Evolutionary conservation across 2,329 filamentous ascomycete species (phyloP), one percentile per base, ranked within the genome.

Genomic region (Anisogramma anomala): DNA sequence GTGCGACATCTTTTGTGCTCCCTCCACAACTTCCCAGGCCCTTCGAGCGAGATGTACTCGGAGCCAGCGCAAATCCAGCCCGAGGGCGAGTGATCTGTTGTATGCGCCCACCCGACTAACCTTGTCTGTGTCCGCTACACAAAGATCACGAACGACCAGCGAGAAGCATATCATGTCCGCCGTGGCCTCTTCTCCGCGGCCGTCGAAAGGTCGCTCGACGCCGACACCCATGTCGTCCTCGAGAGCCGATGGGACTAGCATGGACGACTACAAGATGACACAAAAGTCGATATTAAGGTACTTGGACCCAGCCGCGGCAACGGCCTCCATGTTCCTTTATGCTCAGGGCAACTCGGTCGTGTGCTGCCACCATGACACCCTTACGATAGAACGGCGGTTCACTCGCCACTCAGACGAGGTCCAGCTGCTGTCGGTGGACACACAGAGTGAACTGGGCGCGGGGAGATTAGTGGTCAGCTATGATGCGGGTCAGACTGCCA

Each of bases 401-500:
- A 78, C 83, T 20, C 74, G 79, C 45, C 91, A 98, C 59, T 73
- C 76, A 25, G 84, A 94, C 48, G 81, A 93, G 50, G 79, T 98
- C 22, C 72, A 81, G 41, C 72, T 94, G 54, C 77, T 98, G 41
- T 80, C 82, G 1, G 87, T 93, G 39, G 91, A 98, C 59, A 96
- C 88, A 56, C 78, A 84, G 42, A 95, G 88, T 59, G 88, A 95
- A 51, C 68, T 78, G 46, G 88, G 88, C 3, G 80, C 82, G 1
- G 91, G 89, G 20, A 73, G 88, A 48, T 65, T 94, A 46, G 87
- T 94, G 2, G 85, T 94, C 47, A 96, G 87, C 64, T 95, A 94
- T 55, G 91, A 98, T 67, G 75, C 76, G 14, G 82, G 85, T 27
- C 84, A 89, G 60, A 94, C 85, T 1, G 86, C 88, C 3, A 94